Base-by-base conservation (phyloP, 805 yeast genomes). In the Brettanomyces naardenensis region DNA sequence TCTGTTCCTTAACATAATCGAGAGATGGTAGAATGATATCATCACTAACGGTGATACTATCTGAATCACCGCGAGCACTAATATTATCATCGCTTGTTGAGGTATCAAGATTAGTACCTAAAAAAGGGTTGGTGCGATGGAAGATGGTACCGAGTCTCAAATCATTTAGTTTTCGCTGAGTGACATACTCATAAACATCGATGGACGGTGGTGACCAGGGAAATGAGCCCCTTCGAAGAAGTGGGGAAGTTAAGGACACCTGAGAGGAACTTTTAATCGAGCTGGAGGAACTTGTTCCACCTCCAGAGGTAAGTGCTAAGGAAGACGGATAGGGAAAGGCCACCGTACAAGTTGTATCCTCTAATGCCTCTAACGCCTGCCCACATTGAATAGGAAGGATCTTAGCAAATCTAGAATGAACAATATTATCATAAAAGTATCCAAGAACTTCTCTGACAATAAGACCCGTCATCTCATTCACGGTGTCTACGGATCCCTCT, bases 361-460 rank as follows among this genome's bases (percentile, higher is more conserved):
- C 28, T 3, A 58, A 38, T 3, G 56, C 50, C 5, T 45, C 44
- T 10, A 52, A 31, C 11, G 51, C 42, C 17, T 38, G 32, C 2
- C 40, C 48, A 31, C 56, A 45, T 34, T 50, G 53, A 17, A 55
- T 59, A 6, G 41, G 45, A 15, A 52, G 37, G 4, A 54, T 64
- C 27, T 67, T 71, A 5, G 68, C 61, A 44, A 81, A 79, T 17
- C 80, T 81, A 4, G 74, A 58, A 37, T 68, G 68, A 0, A 79
- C 75, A 33, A 80, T 73, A 52, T 83, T 83, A 47, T 81, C 89
- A 49, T 68, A 83, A 44, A 71, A 72, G 51, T 80, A 82, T 35
- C 68, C 72, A 33, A 72, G 46, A 5, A 71, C 55, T 39, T 72
- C 75, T 33, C 58, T 62, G 1, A 72, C 38, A 11, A 61, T 43